Evolutionary conservation across 257 asterid genomes (phyloP), one percentile per base, ranked within the genome.

Genomic region (Pogostemon cablin): DNA sequence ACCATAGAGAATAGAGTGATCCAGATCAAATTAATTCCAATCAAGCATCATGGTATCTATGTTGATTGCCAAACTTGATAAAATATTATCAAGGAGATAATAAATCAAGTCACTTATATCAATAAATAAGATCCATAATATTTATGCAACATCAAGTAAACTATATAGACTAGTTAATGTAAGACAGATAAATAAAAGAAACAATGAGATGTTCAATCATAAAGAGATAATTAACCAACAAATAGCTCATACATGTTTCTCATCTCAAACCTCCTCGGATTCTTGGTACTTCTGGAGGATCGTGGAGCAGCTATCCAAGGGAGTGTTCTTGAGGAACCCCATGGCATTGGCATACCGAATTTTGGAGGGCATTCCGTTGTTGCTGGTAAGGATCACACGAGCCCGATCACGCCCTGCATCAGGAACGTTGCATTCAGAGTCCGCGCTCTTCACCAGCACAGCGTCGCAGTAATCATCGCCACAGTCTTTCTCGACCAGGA

Each of bases 381-480:
- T 82, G 67, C 81, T 68, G 52, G 97, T 87, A 32, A 93, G 87
- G 60, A 83, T 67, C 3, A 90, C 92, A 3, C 88, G 93, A 34
- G 96, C 83, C 3, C 89, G 83, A 63, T 90, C 97, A 2, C 98
- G 91, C 2, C 97, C 98, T 0, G 42, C 12, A 43, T 75, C 74
- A 0, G 89, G 87, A 0, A 1, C 3, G 80, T 76, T 80, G 81
- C 96, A 88, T 17, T 73, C 75, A 0, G 84, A 77, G 7, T 88
- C 85, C 0, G 90, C 43, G 71, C 97, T 90, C 61, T 72, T 72
- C 35, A 79, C 84, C 6, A 85, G 79, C 34, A 66, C 52, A 0
- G 84, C 82, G n/a, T 90, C 91, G n/a, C 97, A 90, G 59, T 64
- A 68, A 3, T 89, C 96, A 0, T 90, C 93, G 0, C 88, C 91